phyloP scores from a whole-genome alignment of 2,329 filamentous ascomycete genomes.

The Alternaria alternata region DNA sequence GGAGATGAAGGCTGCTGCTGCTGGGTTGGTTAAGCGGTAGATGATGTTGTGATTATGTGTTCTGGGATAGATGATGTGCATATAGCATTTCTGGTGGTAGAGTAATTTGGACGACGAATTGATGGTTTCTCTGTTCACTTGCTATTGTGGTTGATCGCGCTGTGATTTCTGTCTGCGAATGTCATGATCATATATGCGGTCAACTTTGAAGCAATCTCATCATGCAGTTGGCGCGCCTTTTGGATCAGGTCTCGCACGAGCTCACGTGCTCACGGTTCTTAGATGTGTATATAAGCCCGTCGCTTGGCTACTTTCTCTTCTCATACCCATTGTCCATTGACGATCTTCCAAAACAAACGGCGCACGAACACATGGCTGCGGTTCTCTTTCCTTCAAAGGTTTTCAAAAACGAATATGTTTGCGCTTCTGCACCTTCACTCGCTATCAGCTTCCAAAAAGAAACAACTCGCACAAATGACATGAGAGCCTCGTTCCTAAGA shows the following conservation, averaged over 20 bases:
- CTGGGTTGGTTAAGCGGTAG: conserved; percentile 20
- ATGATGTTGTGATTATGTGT: background rate
- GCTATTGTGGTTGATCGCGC: background rate
- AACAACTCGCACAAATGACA: too few species aligned
- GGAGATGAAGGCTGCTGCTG: conserved; percentile 35
- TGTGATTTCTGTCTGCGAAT: background rate
- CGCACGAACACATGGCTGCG: background rate
- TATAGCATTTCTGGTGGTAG: background rate
- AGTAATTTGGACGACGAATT: conserved; percentile 6
- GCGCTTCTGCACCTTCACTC: background rate
- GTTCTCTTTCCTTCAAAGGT: too few species aligned
- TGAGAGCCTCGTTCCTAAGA: fast-evolving
- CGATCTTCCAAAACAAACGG: background rate
- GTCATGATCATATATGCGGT: background rate
- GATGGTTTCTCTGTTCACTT: conserved; percentile 3
- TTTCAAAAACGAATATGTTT: background rate
- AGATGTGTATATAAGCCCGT: background rate
- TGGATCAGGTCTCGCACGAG: background rate
- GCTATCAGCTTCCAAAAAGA: too few species aligned
- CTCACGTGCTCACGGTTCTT: background rate
- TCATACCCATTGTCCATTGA: background rate
- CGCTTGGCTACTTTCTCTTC: background rate
- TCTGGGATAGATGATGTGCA: background rate
- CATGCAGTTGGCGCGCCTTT: background rate
- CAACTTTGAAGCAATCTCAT: background rate